Conservation (phyloP, 2,329 filamentous ascomycete genomes). For the Nannizziopsis arthrosporioides region DNA sequence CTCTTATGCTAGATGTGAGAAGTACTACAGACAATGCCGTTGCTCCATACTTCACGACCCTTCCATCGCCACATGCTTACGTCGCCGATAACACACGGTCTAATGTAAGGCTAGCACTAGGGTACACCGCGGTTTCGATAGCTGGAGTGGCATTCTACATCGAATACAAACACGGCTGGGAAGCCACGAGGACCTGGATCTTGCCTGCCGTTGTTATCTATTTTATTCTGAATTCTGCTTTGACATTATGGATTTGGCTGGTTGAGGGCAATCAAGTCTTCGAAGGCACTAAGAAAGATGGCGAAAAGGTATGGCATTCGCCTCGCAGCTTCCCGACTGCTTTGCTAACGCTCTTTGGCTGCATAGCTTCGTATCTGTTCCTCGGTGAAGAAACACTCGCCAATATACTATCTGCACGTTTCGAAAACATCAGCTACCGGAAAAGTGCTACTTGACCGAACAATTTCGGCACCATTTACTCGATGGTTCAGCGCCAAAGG, state of each 20-base stretch:
- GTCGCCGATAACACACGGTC: slow-evolving; percentile 66
- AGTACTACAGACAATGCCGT: slow-evolving; percentile 94
- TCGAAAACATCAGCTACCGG: slow-evolving; percentile 30
- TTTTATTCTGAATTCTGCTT: slow-evolving; percentile 60
- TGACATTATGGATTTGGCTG: slow-evolving; percentile 74
- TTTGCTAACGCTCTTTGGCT: not conserved
- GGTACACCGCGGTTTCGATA: slow-evolving; percentile 69
- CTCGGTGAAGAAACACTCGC: slow-evolving; percentile 64
- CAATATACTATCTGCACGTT: slow-evolving; percentile 66
- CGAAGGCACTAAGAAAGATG: slow-evolving; percentile 57
- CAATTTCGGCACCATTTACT: slow-evolving; percentile 47
- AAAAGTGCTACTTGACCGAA: slow-evolving; percentile 34
- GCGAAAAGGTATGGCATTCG: slow-evolving; percentile 43
- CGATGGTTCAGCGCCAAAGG: slow-evolving; percentile 49
- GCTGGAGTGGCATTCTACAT: slow-evolving; percentile 76
- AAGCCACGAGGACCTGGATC: slow-evolving; percentile 70
- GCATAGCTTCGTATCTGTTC: slow-evolving; percentile 60
- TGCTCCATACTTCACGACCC: slow-evolving; percentile 79
- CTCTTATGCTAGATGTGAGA: slow-evolving; percentile 61
- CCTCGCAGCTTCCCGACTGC: not conserved
- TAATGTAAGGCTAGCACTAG: slow-evolving; percentile 71
- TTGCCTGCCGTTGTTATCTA: slow-evolving; percentile 68
- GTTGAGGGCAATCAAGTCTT: slow-evolving; percentile 78
- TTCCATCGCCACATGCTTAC: slow-evolving; percentile 54
- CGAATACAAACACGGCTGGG: slow-evolving; percentile 87